Conservation (phyloP, 2,329 filamentous ascomycete species). For the Colletotrichum lini region DNA sequence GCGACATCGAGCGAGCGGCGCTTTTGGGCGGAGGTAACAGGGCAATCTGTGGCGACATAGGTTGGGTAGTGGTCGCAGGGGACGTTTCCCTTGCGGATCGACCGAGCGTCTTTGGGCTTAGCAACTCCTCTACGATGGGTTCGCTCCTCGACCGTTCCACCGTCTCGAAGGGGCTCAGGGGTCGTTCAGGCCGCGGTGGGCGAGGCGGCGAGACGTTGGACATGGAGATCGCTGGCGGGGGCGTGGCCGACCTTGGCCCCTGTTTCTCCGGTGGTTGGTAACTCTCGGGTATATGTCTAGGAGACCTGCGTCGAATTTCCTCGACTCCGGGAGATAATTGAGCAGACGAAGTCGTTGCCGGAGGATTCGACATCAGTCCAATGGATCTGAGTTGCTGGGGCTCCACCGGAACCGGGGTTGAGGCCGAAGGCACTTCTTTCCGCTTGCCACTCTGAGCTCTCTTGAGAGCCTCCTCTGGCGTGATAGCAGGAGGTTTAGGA, state of each 20-base stretch:
- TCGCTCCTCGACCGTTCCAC: conserved; percentile 25
- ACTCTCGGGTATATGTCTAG: conserved; percentile 54
- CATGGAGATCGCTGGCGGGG: conserved; percentile 13
- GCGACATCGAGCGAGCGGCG: conserved; percentile 25
- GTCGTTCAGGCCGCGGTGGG: conserved; percentile 23
- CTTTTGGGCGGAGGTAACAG: conserved; percentile 29
- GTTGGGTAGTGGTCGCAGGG: background rate
- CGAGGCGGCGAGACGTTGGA: conserved; percentile 25
- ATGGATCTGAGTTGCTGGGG: conserved; percentile 44
- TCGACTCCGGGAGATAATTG: conserved; percentile 67
- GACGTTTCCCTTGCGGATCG: conserved; percentile 31
- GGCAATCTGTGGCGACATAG: background rate
- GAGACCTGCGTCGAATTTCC: conserved; percentile 66
- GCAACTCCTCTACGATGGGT: conserved; percentile 1
- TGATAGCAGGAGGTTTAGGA: conserved; percentile 53
- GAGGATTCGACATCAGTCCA: conserved; percentile 49
- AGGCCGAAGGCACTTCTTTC: conserved; percentile 52
- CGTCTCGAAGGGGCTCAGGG: conserved; percentile 27
- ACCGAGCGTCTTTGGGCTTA: conserved; percentile 19
- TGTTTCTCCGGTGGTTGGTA: conserved; percentile 10
- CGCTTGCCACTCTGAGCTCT: conserved; percentile 55
- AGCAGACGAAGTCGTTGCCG: conserved; percentile 61
- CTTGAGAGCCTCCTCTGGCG: conserved; percentile 52
- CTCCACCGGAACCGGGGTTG: conserved; percentile 35
- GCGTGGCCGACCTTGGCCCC: conserved; percentile 16